These are phyloP conservation scores for Mycena citricolor DNA, from an alignment of 1,284 basidiomycete species.

Conservation along the genomic window DNA sequence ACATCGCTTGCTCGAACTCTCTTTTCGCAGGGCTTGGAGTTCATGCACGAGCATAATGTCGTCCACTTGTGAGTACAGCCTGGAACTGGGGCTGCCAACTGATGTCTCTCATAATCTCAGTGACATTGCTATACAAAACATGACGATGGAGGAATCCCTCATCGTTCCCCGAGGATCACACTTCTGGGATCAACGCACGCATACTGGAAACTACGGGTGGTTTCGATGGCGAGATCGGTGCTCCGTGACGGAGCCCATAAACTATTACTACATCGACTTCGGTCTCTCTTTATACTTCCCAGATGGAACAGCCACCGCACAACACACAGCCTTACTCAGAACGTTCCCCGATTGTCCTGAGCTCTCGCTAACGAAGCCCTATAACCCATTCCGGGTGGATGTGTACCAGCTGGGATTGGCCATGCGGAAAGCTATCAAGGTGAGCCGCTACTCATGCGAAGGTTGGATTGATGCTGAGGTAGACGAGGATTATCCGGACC, in stretches of 20 bases:
- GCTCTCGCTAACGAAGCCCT: constrained; percentile 1
- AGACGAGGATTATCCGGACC: background rate
- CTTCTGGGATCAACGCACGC: background rate
- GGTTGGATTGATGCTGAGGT: background rate
- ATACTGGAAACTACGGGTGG: background rate
- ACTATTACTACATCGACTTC: constrained; percentile 5
- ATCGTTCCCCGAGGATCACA: background rate
- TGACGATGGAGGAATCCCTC: background rate
- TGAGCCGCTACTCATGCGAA: background rate
- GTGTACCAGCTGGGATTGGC: constrained; percentile 9
- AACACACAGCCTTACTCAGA: background rate
- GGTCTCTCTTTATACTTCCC: background rate
- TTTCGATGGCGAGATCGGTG: constrained; percentile 5
- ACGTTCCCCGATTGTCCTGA: constrained; percentile 4
- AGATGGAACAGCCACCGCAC: background rate
- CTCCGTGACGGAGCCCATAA: background rate
- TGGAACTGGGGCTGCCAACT: background rate
- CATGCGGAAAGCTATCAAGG: constrained; percentile 2
- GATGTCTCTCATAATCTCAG: background rate
- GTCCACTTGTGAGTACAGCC: background rate
- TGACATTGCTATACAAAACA: background rate
- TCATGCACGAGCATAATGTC: constrained; percentile 1
- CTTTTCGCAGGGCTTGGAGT: constrained; percentile 1
- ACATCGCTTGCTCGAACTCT: too few relatives aligned
- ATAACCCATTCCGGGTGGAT: constrained; percentile 7